Evolutionary conservation across 2,329 filamentous ascomycete species (phyloP), one percentile per base, ranked within the genome.

Genomic region (Hortaea werneckii): DNA sequence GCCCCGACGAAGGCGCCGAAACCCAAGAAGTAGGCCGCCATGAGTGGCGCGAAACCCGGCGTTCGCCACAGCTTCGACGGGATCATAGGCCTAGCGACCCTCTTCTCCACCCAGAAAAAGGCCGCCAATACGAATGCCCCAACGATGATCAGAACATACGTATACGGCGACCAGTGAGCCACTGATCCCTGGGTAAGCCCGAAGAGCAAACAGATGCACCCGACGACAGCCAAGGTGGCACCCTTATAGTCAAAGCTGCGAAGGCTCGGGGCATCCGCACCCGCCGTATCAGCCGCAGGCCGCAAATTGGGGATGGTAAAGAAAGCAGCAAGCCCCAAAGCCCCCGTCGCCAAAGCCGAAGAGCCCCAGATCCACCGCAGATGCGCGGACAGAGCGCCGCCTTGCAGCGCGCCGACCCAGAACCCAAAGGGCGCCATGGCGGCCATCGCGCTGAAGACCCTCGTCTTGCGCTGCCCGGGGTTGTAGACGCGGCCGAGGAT

Each of bases 341-440:
- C 46, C 0, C 51, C 63, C 10, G 50, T 66, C 39, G 71, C 61
- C 6, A 71, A 62, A 1, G 69, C 64, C 12, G 67, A 71, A 35
- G 61, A 63, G 12, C 67, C 69, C 45, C 70, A 71, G 37, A 72
- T 66, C 69, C 68, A 71, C 0, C 58, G 53, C 3, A 71, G 61
- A 43, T 65, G 61, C 0, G 54, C 48, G n/a, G 60, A 59, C 5
- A 72, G 54, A 0, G 64, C 66, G 13, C 69, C 69, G 4, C 67
- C 69, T 47, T 71, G 66, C 2, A 66, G 40, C n/a, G 58, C 61
- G 11, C 64, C 63, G 29, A 65, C 44, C 58, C 61, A 65, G 52
- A 64, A 66, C 0, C 63, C 64, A 34, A 65, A 54, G 1, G 64
- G 64, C 2, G 63, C 57, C 37, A 57, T 60, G 3, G 60, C 61